Base-by-base conservation (phyloP, 2,329 filamentous ascomycete genomes). In the Aureobasidium sp. region DNA sequence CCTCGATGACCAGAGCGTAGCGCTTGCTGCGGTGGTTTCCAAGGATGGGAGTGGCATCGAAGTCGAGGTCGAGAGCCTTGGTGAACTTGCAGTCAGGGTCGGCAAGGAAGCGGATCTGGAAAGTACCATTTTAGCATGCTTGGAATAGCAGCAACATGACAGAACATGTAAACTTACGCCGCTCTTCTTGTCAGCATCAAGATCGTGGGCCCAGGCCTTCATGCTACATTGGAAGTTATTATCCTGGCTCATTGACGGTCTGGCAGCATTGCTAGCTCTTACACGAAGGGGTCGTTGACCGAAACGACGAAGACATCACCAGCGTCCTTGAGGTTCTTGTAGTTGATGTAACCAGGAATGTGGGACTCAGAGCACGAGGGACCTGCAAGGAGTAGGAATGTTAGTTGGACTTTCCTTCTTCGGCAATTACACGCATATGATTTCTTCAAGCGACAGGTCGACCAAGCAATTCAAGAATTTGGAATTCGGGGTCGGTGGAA, bases 231-330 rank as follows among this genome's bases (percentile, higher is more conserved):
- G 36, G 2, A 15, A 10, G 29, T 32, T n/a, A 44, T 39, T 13
- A 17, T 9, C 8, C n/a, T 44, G 44, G 2, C 5, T 47, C 29
- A 2, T 8, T 20, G 32, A 13, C 17, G 2, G 15, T 32, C 37
- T 26, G 36, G 8, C 43, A 26, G 20, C 29, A 29, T 59, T 47
- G 46, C 36, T 20, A 47, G 39, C 24, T 63, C 68, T 51, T 81
- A 95, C 89, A 96, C 92, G 74, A 97, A 97, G 24, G 92, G 85
- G 74, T 97, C 93, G 73, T 97, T 97, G 72, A 97, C 92, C 17
- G 89, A 87, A 62, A 97, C 86, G 44, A 97, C 90, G 71, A 95
- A 96, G 50, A 96, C 89, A 70, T 88, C 82, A 53, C 92, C 92
- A 34, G 89, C 90, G 64, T 87, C 81, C 78, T 89, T 89, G 69